Conservation (phyloP, 2,329 filamentous ascomycete species). For the Trichophyton verrucosum region DNA sequence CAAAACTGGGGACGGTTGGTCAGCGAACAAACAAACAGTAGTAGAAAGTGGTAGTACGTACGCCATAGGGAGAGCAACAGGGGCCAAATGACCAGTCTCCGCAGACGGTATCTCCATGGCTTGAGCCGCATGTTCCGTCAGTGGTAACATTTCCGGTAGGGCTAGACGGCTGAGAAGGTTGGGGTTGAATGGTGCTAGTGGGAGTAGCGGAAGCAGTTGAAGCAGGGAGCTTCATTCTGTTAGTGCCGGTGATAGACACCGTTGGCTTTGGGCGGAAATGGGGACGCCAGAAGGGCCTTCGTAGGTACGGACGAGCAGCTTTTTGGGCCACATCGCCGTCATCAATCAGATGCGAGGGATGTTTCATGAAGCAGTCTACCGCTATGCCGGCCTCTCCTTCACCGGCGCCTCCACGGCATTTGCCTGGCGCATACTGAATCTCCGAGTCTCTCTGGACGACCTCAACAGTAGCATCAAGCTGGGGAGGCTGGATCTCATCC, state of each 20-base stretch:
- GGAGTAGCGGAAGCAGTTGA: background rate
- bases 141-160: background rate
- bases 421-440: background rate
- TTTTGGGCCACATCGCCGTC: background rate
- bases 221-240: background rate
- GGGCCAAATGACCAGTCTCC: slow-evolving; percentile 41
- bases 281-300: background rate
- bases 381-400: background rate
- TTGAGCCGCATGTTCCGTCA: slow-evolving; percentile 43
- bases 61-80: slow-evolving; percentile 48
- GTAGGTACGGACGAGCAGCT: background rate
- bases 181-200: background rate
- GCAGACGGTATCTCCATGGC: slow-evolving; percentile 39
- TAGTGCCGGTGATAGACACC: background rate
- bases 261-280: background rate
- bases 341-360: background rate
- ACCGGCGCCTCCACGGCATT: background rate
- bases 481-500: background rate
- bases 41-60: slow-evolving; percentile 24
- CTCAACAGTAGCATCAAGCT: background rate
- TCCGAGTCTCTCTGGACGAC: background rate
- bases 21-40: background rate
- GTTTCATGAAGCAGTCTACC: background rate
- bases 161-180: background rate
- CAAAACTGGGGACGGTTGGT: slow-evolving; percentile 18